Conservation (phyloP, 352 stramenopile genomes). For the Aphanomyces astaci region DNA sequence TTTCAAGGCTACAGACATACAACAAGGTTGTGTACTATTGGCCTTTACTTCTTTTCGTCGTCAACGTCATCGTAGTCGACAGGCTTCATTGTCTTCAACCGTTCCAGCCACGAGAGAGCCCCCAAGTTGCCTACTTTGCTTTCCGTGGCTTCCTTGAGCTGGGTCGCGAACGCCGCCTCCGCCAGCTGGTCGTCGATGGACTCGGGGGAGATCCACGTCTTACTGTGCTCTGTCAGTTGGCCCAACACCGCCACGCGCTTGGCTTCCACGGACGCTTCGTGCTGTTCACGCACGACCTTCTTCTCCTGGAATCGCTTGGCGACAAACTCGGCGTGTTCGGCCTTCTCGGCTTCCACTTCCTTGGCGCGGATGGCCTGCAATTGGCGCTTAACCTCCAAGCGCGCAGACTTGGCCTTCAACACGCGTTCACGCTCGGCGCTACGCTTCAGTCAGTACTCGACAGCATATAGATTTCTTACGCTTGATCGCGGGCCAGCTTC, state of each 20-base stretch:
- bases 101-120: conserved; percentile 80
- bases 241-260: conserved; percentile 61
- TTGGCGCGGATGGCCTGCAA: conserved; percentile 74
- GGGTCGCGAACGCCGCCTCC: conserved; percentile 74
- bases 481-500: conserved; percentile 63
- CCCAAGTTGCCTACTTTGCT: conserved; percentile 59
- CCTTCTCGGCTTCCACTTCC: conserved; percentile 74
- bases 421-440: conserved; percentile 64
- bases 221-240: conserved; percentile 49
- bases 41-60: conserved; percentile 21
- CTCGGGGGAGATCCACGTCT: conserved; percentile 59
- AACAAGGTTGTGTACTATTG: neutral
- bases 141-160: conserved; percentile 30
- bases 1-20: no score
- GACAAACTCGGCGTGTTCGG: conserved; percentile 67
- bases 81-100: conserved; percentile 82
- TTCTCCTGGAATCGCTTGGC: conserved; percentile 76
- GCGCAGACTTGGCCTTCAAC: conserved; percentile 80
- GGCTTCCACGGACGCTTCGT: conserved; percentile 48
- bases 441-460: neutral
- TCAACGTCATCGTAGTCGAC: conserved; percentile 38
- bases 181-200: conserved; percentile 74
- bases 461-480: neutral
- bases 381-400: conserved; percentile 82
- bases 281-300: conserved; percentile 56